These are phyloP conservation scores for Talaromyces sp. DNA, from an alignment of 2,329 filamentous ascomycete species.

Conservation along the genomic window DNA sequence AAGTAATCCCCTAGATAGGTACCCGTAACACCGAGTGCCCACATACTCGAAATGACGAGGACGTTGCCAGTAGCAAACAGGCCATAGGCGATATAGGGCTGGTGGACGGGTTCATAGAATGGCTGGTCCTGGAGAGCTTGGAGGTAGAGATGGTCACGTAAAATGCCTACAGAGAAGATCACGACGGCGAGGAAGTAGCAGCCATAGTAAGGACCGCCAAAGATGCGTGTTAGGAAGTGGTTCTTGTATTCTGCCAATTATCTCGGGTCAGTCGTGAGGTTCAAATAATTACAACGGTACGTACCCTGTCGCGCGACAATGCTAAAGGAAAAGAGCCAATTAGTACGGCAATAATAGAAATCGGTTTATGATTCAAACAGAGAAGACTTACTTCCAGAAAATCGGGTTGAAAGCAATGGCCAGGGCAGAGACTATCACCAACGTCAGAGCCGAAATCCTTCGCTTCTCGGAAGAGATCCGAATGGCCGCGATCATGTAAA, in stretches of 20 bases:
- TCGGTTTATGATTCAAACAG: neutral
- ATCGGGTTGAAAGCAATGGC: conserved; percentile 92
- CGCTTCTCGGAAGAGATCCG: conserved; percentile 4
- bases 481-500: neutral
- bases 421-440: conserved; percentile 58
- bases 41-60: conserved; percentile 84
- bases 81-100: conserved; percentile 60
- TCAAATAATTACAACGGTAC: neutral
- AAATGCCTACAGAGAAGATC: conserved; percentile 87
- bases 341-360: neutral
- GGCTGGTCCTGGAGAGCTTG: conserved; percentile 72
- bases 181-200: conserved; percentile 85
- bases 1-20: conserved; percentile 99
- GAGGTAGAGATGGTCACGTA: conserved; percentile 86
- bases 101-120: conserved; percentile 65
- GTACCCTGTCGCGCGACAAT: conserved; percentile 76
- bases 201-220: conserved; percentile 70
- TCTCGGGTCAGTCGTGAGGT: conserved; percentile 12
- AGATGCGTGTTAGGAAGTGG: conserved; percentile 80
- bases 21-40: conserved; percentile 84
- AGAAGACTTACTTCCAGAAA: conserved; percentile 92
- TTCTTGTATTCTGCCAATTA: conserved; percentile 72
- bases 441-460: conserved; percentile 6
- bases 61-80: conserved; percentile 73
- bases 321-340: conserved; percentile 41